A percentile compares a stretch with the other conserved stretches of the same genome.
Evolutionary conservation across 2,329 filamentous ascomycete species (phyloP).

Genomic region (Atkinsonella hypoxylon): DNA sequence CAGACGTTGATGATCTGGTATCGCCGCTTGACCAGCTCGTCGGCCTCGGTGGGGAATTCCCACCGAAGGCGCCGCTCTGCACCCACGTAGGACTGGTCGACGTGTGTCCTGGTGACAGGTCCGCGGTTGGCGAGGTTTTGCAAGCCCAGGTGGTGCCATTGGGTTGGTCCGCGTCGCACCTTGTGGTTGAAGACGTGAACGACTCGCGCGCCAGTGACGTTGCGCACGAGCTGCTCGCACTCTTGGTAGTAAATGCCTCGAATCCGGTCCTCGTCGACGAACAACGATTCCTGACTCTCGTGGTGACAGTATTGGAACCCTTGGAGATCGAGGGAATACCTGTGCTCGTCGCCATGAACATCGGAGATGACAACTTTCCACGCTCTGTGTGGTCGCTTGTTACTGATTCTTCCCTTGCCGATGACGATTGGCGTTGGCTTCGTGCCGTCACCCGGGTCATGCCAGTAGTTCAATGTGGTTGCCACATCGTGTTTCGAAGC

Average conservation of each 20-base stretch:
- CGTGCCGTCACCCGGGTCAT: constrained; percentile 29
- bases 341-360: constrained; percentile 26
- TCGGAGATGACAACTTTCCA: constrained; percentile 34
- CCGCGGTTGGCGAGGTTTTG: constrained; percentile 46
- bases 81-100: constrained; percentile 41
- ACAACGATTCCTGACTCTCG: constrained; percentile 19
- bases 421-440: constrained; percentile 25
- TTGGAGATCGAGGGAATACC: constrained; percentile 28
- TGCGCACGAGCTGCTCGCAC: constrained; percentile 52
- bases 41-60: constrained; percentile 32
- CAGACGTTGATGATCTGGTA: constrained; percentile 43
- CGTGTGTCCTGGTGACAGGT: constrained; percentile 26
- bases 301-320: constrained; percentile 28
- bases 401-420: constrained; percentile 14
- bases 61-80: constrained; percentile 20
- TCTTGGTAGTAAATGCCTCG: constrained; percentile 58
- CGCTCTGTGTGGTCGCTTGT: constrained; percentile 19
- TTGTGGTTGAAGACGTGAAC: constrained; percentile 65
- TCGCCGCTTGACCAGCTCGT: constrained; percentile 22
- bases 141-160: constrained; percentile 57
- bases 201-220: constrained; percentile 43
- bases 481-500: constrained; percentile 15
- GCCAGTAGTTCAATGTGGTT: constrained; percentile 27
- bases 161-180: constrained; percentile 38
- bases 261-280: constrained; percentile 45